Evolutionary conservation across 805 yeast genomes (phyloP).

Genomic region (Teunomyces gatunensis): DNA sequence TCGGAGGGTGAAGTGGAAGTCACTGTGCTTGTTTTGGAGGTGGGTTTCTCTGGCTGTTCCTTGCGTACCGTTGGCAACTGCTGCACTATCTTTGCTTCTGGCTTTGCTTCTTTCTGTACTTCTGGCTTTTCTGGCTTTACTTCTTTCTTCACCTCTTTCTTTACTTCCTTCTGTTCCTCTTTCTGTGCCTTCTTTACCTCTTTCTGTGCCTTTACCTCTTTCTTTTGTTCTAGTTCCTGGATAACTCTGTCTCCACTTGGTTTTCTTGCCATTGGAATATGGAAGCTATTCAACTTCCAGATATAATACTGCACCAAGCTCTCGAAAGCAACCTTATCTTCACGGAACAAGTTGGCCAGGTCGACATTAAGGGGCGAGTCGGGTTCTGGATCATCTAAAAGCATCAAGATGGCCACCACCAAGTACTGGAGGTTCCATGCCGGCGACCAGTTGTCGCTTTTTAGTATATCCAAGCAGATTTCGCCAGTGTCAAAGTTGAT

Average conservation of each 20-base stretch:
- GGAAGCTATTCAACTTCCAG: slow-evolving; percentile 37
- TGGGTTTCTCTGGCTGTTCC: neutral
- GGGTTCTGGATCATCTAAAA: slow-evolving; percentile 65
- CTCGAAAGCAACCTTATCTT: slow-evolving; percentile 39
- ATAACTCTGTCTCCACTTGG: slow-evolving; percentile 2
- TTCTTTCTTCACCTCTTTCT: too few species aligned
- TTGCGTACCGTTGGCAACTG: too few species aligned
- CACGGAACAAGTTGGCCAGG: slow-evolving; percentile 56
- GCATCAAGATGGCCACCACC: slow-evolving; percentile 54
- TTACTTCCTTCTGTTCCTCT: neutral
- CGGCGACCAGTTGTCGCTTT: slow-evolving; percentile 63
- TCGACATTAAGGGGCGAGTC: slow-evolving; percentile 71
- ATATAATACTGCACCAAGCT: slow-evolving; percentile 39
- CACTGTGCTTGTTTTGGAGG: neutral
- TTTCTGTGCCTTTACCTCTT: neutral
- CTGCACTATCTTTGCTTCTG: too few species aligned
- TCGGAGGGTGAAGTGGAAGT: too few species aligned
- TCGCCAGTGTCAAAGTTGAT: slow-evolving; percentile 52
- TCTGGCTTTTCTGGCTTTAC: too few species aligned
- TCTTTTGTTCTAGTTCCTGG: neutral
- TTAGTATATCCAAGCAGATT: slow-evolving; percentile 66
- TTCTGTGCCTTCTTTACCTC: neutral
- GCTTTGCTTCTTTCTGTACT: too few species aligned
- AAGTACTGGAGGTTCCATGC: slow-evolving; percentile 64
- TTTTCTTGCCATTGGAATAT: slow-evolving; percentile 1